A percentile compares a stretch with the other conserved stretches of the same genome.
Evolutionary conservation across 2,329 filamentous ascomycete genomes (phyloP).

Genomic region (Monilinia fructicola): DNA sequence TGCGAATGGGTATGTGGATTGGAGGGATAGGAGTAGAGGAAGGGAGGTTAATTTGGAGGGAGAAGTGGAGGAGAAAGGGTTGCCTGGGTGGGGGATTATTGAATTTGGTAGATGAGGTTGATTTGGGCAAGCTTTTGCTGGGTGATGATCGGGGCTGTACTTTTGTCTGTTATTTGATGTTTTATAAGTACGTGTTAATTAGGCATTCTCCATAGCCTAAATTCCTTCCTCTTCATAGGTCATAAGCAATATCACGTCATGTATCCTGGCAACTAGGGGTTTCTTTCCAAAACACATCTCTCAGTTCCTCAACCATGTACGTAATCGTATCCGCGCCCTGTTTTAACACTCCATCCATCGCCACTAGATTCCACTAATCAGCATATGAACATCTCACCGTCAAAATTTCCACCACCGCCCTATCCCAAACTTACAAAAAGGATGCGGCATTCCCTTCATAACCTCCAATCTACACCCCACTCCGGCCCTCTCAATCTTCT

Average conservation of each 20-base stretch:
- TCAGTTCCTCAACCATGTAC: conserved; percentile 34
- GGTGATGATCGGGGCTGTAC: not conserved
- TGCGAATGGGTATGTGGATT: conserved; percentile 31
- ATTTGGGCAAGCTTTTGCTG: not conserved
- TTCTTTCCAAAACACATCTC: conserved; percentile 28
- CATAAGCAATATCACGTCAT: not conserved
- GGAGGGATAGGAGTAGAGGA: conserved; percentile 7
- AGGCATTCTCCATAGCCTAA: not conserved
- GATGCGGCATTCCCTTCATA: conserved; percentile 57
- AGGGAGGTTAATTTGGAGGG: conserved; percentile 10
- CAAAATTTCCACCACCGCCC: fast-evolving
- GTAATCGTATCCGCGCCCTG: conserved; percentile 53
- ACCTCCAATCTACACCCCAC: conserved; percentile 50
- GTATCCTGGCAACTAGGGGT: not conserved
- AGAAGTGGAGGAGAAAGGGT: not conserved
- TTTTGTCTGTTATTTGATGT: not conserved
- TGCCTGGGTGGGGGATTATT: conserved; percentile 9
- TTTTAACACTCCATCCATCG: conserved; percentile 56
- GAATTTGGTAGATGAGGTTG: not conserved
- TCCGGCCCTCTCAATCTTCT: conserved; percentile 49
- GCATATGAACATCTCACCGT: fast-evolving
- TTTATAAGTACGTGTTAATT: not conserved
- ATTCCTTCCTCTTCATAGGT: not conserved
- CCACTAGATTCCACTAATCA: conserved; percentile 38
- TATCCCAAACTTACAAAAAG: conserved; percentile 43